Base-by-base conservation (phyloP, 768 basidiomycete genomes). In the Agaricus sinodeliciosus region DNA sequence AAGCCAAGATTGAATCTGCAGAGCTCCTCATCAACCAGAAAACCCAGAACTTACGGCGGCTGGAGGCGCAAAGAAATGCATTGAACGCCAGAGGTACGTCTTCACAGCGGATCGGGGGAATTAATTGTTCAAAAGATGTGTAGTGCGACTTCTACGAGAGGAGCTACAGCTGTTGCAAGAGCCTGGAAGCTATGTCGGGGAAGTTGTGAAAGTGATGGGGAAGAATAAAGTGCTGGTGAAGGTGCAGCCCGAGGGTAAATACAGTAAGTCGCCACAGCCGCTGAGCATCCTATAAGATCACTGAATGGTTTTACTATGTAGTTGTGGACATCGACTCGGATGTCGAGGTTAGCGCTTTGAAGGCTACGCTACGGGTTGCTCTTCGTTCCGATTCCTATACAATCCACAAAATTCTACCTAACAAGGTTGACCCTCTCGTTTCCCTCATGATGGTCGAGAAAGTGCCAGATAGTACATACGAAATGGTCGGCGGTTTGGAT, bases 391-490 rank as follows among this genome's bases (percentile, higher is more conserved):
- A 97, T 67, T 91, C 85, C 3, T 97, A 98, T 70, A 90, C 90
- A 43, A 87, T 98, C 57, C 95, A 98, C 79, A 93, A 91, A 69
- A 90, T 98, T 60, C 75, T 98, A 0, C 94, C 94, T 0, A 96
- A 94, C 76, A 97, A 99, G 72, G 89, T 97, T 62, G 96, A 97
- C 69, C 95, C 96, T 3, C 84, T 98, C 37, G 94, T 98, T 27
- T 96, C 94, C 16, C 82, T 98, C 57, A 98, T 98, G 96, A 97
- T 98, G 94, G 95, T 98, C 9, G 95, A 99, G 72, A 99, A 99
- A 68, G 95, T 98, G 0, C 95, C 95, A 0, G 95, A 98, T 69
- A 93, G 90, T 69, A 98, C 96, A 27, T 99, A 99, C 71, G 96
- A 98, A 70, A 97, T 98, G 94, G 95, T 99, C 56, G 96, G 96